Conservation (phyloP, 139 green algal genomes). For the Astrephomene gubernaculifera region DNA sequence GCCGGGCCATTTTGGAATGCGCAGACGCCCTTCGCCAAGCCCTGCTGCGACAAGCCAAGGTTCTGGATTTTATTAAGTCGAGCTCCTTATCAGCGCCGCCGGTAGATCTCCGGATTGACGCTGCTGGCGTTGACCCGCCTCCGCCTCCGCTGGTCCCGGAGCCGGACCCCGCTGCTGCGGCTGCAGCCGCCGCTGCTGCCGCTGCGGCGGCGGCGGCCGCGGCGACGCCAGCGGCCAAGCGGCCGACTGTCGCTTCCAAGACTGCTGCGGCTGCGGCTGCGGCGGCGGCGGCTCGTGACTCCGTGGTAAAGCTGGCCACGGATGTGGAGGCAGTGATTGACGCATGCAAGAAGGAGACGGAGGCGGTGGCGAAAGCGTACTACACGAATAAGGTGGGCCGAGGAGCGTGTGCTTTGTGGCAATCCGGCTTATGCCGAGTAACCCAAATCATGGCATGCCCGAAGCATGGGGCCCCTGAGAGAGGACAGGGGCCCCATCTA, state of each 20-base stretch:
- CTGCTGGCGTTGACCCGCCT: slow-evolving; percentile 35
- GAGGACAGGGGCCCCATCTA: no score
- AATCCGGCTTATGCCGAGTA: no score
- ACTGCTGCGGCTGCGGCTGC: slow-evolving; percentile 33
- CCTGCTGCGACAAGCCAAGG: slow-evolving; percentile 49
- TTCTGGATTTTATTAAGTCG: slow-evolving; percentile 51
- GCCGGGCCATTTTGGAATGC: slow-evolving; percentile 38
- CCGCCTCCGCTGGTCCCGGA: slow-evolving; percentile 11
- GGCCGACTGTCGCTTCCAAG: no score
- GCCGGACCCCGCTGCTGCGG: neutral
- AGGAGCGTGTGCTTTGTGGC: neutral
- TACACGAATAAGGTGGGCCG: slow-evolving; percentile 47
- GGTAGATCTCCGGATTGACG: slow-evolving; percentile 27
- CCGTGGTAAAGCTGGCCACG: slow-evolving; percentile 30
- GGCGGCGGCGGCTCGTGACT: neutral
- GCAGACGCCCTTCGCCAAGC: slow-evolving; percentile 27
- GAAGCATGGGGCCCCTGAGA: no score
- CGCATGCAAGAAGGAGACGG: slow-evolving; percentile 58
- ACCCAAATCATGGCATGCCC: no score
- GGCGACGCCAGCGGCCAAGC: neutral
- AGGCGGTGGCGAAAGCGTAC: slow-evolving; percentile 53
- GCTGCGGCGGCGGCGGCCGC: neutral
- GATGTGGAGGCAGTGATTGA: slow-evolving; percentile 56
- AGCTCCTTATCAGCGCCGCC: slow-evolving; percentile 11
- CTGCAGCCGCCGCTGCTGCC: neutral